phyloP scores from a whole-genome alignment of 1,284 basidiomycete genomes.

The Violaceomyces palustris region DNA sequence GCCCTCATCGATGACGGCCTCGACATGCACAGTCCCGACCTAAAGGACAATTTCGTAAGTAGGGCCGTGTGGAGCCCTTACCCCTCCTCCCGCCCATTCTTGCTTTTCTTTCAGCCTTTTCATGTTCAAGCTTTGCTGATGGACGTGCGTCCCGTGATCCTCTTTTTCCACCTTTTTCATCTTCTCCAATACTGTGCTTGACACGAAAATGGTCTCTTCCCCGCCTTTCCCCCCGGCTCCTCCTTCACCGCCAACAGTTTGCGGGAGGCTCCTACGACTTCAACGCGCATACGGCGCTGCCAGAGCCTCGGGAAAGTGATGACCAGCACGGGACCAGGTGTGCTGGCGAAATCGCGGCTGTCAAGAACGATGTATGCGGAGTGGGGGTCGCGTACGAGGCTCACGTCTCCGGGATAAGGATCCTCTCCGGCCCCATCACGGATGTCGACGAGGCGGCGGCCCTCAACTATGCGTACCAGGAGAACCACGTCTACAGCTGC shows the following conservation, averaged over 20 bases:
- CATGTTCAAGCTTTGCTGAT: not conserved
- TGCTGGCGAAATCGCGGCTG: slow-evolving; percentile 94
- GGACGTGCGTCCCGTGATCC: not conserved
- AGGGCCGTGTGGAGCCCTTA: not conserved
- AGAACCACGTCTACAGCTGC: slow-evolving; percentile 90
- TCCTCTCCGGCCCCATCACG: slow-evolving; percentile 91
- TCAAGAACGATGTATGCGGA: slow-evolving; percentile 91
- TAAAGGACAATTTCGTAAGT: slow-evolving; percentile 83
- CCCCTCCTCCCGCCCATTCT: no score
- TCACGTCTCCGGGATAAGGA: slow-evolving; percentile 87
- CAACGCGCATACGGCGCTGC: slow-evolving; percentile 84
- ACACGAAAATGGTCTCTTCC: no score
- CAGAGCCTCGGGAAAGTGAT: slow-evolving; percentile 79
- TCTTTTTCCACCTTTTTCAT: no score
- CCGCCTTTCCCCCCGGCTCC: no score
- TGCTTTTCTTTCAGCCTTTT: not conserved
- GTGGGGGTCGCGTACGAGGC: slow-evolving; percentile 89
- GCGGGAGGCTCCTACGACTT: slow-evolving; percentile 90
- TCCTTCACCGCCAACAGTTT: no score
- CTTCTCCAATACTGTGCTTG: no score
- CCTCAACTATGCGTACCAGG: slow-evolving; percentile 86
- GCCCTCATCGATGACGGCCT: slow-evolving; percentile 94
- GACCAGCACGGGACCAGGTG: slow-evolving; percentile 98
- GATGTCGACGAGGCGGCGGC: slow-evolving; percentile 97
- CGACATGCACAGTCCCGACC: slow-evolving; percentile 81